phyloP scores from a whole-genome alignment of 352 stramenopile species.

The Globisporangium orthogonon region DNA sequence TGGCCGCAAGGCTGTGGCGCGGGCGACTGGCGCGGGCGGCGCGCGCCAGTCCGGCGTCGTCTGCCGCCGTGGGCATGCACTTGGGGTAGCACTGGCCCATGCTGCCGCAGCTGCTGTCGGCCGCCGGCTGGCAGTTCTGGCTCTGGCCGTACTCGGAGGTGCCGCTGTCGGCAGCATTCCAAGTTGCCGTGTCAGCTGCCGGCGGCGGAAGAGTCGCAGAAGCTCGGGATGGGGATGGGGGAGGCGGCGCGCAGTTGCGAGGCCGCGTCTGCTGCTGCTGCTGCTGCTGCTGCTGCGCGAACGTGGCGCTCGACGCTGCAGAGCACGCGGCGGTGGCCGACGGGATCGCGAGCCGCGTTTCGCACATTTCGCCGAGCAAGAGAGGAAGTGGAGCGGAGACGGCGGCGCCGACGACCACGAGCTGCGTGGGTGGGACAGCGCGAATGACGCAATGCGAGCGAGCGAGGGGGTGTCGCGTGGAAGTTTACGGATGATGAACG shows the following conservation, averaged over 20 bases:
- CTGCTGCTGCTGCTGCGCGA: too few relatives aligned
- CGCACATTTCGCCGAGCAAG: not conserved
- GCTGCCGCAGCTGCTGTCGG: not conserved
- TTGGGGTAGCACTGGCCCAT: constrained; percentile 46
- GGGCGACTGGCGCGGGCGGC: constrained; percentile 6
- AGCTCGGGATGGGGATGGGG: not conserved
- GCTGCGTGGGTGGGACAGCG: not conserved
- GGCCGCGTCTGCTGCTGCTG: not conserved
- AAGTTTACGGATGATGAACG: not conserved
- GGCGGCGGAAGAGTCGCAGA: constrained; percentile 1
- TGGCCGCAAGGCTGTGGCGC: constrained; percentile 1
- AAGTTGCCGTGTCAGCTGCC: not conserved
- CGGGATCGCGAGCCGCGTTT: not conserved
- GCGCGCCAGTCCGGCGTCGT: constrained; percentile 5
- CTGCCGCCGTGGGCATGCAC: constrained; percentile 24
- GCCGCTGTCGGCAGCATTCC: constrained; percentile 2
- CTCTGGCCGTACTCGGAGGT: not conserved
- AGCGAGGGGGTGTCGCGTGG: too few relatives aligned
- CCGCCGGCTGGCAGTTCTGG: not conserved
- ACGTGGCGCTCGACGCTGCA: too few relatives aligned
- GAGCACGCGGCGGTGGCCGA: not conserved
- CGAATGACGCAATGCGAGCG: not conserved
- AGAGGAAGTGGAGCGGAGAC: too few relatives aligned
- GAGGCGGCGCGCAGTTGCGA: constrained; percentile 20
- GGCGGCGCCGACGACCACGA: not conserved